Conservation (phyloP, 352 stramenopile species). For the Globisporangium megalacanthum region DNA sequence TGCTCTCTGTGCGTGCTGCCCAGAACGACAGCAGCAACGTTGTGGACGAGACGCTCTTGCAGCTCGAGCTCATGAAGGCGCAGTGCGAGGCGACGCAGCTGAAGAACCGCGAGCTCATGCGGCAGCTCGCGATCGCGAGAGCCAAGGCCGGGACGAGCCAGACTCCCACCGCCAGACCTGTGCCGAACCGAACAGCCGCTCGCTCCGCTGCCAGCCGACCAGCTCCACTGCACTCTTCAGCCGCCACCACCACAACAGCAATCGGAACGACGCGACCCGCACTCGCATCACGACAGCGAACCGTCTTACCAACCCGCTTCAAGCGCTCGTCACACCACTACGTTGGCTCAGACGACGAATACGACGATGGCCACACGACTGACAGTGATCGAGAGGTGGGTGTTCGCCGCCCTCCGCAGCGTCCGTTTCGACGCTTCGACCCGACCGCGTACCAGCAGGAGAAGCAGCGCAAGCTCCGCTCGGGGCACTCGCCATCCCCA, state of each 20-base stretch:
- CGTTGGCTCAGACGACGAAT: constrained; percentile 28
- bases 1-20: not conserved
- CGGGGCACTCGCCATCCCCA: constrained; percentile 30
- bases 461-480: constrained; percentile 47
- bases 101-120: constrained; percentile 72
- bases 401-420: constrained; percentile 2
- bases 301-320: constrained; percentile 18
- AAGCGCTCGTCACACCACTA: constrained; percentile 19
- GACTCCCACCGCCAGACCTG: not conserved
- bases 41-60: constrained; percentile 45
- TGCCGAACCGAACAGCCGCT: not conserved
- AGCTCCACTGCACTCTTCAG: not conserved
- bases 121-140: constrained; percentile 61
- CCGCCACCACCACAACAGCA: not conserved
- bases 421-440: constrained; percentile 63
- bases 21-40: constrained; percentile 49
- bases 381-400: not conserved
- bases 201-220: not conserved
- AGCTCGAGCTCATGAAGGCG: constrained; percentile 54
- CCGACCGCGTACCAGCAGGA: constrained; percentile 80
- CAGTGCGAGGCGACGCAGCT: constrained; percentile 60
- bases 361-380: constrained; percentile 5
- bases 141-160: constrained; percentile 22
- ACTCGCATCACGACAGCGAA: constrained; percentile 1
- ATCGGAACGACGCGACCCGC: not conserved